A percentile compares a stretch with the other conserved stretches of the same genome.
Evolutionary conservation across 1,284 basidiomycete species (phyloP).

Genomic region (Microbotryomycetes sp.): DNA sequence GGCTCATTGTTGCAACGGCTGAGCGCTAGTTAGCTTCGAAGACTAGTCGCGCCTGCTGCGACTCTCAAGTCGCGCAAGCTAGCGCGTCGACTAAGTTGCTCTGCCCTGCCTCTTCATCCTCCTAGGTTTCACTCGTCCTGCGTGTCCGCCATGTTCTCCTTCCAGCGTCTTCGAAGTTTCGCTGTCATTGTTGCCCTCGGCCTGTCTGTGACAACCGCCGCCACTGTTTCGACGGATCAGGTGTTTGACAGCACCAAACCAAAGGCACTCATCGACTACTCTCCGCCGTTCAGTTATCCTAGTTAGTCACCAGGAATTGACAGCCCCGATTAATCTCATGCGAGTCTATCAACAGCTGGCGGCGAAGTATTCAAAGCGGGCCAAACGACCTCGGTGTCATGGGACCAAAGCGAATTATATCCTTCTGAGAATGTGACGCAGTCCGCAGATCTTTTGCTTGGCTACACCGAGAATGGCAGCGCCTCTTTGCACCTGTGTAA

Average conservation of each 20-base stretch:
- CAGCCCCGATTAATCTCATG: background rate
- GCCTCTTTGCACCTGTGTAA: slow-evolving; percentile 6
- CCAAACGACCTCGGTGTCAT: background rate
- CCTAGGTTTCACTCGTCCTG: no score
- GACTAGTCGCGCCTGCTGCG: no score
- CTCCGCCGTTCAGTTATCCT: slow-evolving; percentile 12
- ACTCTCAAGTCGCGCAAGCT: no score
- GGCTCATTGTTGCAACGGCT: no score
- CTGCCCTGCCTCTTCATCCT: no score
- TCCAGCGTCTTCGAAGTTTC: background rate
- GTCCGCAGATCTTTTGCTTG: slow-evolving; percentile 6
- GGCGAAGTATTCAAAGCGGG: slow-evolving; percentile 19
- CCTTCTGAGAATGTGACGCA: slow-evolving; percentile 1
- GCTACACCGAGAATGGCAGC: slow-evolving; percentile 10
- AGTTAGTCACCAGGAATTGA: background rate
- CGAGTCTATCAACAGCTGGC: background rate
- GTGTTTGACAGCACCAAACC: slow-evolving; percentile 7
- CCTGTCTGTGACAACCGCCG: no score
- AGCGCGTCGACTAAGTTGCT: no score
- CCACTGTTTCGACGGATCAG: background rate
- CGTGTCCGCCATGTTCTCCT: background rate
- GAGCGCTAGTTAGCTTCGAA: no score
- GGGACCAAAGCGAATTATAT: background rate
- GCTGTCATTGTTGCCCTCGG: background rate
- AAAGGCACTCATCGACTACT: slow-evolving; percentile 12